A percentile compares a stretch with the other conserved stretches of the same genome.
phyloP scores from a whole-genome alignment of 495 filamentous ascomycete genomes.

The Penicillium psychrofluorescens region DNA sequence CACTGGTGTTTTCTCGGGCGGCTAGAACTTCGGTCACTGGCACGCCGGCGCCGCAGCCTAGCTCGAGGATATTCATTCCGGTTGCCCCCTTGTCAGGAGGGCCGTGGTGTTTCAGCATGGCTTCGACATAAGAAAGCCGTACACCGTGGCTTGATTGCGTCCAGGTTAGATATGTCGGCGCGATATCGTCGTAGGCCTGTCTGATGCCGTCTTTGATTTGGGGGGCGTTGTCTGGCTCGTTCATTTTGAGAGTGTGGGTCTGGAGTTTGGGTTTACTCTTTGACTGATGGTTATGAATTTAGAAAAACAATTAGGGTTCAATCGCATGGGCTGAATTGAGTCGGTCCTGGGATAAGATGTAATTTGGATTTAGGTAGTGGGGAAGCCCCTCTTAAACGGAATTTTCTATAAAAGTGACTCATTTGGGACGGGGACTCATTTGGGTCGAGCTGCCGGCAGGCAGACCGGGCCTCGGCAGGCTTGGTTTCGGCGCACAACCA shows the following conservation, averaged over 20 bases:
- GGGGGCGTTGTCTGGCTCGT: neutral
- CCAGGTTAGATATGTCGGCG: constrained; percentile 30
- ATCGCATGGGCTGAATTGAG: no score
- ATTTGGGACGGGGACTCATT: no score
- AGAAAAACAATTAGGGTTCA: no score
- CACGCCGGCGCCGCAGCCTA: constrained; percentile 35
- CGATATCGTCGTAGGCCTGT: constrained; percentile 34
- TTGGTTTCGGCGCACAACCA: constrained; percentile 44
- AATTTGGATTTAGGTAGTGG: no score
- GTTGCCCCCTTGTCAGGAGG: neutral
- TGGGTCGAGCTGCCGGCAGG: no score
- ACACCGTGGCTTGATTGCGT: constrained; percentile 15
- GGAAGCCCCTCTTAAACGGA: no score
- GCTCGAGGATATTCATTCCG: constrained; percentile 21
- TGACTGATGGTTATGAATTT: no score
- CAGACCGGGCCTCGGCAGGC: constrained; percentile 42
- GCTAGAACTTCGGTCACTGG: constrained; percentile 25
- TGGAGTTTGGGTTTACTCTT: no score
- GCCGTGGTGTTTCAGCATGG: constrained; percentile 14
- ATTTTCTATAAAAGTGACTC: no score
- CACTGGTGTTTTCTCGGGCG: neutral
- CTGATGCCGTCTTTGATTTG: constrained; percentile 15
- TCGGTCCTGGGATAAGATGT: no score
- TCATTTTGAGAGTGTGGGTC: neutral
- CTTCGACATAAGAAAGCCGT: constrained; percentile 22